Conservation (phyloP, 768 basidiomycete genomes). For the Boletus rubescentipes region DNA sequence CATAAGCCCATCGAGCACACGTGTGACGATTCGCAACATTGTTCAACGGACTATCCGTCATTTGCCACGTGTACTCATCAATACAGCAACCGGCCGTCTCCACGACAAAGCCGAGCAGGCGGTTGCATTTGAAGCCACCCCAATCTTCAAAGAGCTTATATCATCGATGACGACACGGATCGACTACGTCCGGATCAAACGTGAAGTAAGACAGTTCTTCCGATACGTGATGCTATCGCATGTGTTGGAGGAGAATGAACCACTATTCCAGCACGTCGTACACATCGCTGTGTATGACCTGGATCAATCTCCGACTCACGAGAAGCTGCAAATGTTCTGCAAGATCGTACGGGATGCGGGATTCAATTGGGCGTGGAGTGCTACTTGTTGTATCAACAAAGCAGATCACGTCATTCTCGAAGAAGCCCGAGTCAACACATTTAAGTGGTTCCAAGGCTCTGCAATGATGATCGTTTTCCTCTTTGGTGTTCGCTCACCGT, state of each 20-base stretch:
- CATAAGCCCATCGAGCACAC: background rate
- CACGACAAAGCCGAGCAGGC: background rate
- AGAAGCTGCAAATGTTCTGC: background rate
- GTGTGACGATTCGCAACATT: background rate
- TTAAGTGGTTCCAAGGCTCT: background rate
- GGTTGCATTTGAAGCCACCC: background rate
- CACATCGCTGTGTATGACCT: background rate
- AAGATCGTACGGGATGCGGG: background rate
- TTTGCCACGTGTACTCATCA: background rate
- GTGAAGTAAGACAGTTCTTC: background rate
- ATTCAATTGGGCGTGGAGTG: background rate
- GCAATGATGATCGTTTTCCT: background rate
- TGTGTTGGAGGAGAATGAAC: constrained; percentile 3
- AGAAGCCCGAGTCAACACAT: background rate
- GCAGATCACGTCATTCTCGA: background rate
- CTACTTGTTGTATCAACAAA: background rate
- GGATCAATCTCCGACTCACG: background rate
- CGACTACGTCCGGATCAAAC: background rate
- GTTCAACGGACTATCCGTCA: background rate
- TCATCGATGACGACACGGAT: background rate
- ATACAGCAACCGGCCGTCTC: background rate
- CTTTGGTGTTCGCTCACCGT: background rate
- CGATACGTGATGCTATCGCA: constrained; percentile 5
- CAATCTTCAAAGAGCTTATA: background rate
- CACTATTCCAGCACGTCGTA: background rate